Evolutionary conservation across 2,329 filamentous ascomycete species (phyloP), one percentile per base, ranked within the genome.

Genomic region (Coniochaeta sp.): DNA sequence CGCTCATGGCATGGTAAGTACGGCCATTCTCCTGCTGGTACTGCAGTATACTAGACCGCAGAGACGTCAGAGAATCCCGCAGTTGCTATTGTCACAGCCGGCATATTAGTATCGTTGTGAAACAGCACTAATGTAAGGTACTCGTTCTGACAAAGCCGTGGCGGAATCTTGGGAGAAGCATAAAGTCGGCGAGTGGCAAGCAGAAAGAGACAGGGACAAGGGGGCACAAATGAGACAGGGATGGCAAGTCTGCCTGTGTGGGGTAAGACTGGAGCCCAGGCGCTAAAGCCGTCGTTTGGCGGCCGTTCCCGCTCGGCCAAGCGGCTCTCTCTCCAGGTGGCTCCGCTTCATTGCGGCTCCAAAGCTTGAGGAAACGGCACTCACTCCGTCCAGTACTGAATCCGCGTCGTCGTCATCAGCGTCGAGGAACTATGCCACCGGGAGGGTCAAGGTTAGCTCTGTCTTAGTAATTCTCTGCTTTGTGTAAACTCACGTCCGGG

Each of bases 21-120:
- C 65, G 58, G 5, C 65, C 65, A 56, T 66, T 66, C 58, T 65
- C 65, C n/a, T 59, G 26, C 24, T 63, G 59, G 38, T 62, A 65
- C 16, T 33, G 38, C n/a, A 64, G 60, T 14, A 66, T 62, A 40
- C 63, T 63, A 1, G 60, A 59, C 36, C 61, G 55, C 14, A 65
- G 40, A 8, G 64, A 65, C 7, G 60, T 62, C 6, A 65, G 52
- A n/a, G 54, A 57, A 38, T 57, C 54, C n/a, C 31, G 34, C 54
- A 57, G 19, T 38, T 34, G 47, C 47, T 52, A 28, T 52, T 28
- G 12, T 7, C 24, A 28, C 22, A 14, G 26, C 22, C 24, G 14
- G 47, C 47, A 52, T 31, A 24, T 52, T 52, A 52, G 47, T 24
- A 26, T 28, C 24, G 22, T n/a, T 5, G 47, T 52, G 47, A 1